Percentiles rank a stretch among this genome's conserved stretches.
These are phyloP conservation scores for Strobilomyces confusus DNA, from an alignment of 768 basidiomycete species.

Conservation along the genomic window DNA sequence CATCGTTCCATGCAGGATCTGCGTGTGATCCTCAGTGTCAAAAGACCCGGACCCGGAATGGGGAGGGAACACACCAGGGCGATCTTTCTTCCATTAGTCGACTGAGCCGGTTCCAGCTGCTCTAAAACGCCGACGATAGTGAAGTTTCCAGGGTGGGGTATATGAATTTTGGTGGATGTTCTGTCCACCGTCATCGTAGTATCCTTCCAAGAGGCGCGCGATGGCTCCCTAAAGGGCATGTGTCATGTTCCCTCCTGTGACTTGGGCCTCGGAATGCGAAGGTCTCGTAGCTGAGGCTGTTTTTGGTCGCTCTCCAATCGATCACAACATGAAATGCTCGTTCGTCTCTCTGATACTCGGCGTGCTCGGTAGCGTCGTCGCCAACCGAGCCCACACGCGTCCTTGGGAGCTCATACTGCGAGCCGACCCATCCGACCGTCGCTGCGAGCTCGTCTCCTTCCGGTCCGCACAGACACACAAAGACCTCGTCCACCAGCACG, in stretches of 20 bases:
- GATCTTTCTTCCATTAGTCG: slow-evolving; percentile 56
- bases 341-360: slow-evolving; percentile 1
- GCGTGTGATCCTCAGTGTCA: slow-evolving; percentile 17
- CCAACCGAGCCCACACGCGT: slow-evolving; percentile 65
- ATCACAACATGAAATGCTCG: slow-evolving; percentile 14
- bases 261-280: background rate
- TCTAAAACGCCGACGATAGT: slow-evolving; percentile 59
- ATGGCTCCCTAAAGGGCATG: slow-evolving; percentile 25
- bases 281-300: background rate
- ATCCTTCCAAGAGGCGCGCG: slow-evolving; percentile 2
- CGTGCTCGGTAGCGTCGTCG: slow-evolving; percentile 1
- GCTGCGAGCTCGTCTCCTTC: slow-evolving; percentile 20
- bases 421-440: slow-evolving; percentile 13
- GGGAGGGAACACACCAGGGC: slow-evolving; percentile 50
- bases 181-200: slow-evolving; percentile 22
- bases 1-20: slow-evolving; percentile 80
- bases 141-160: slow-evolving; percentile 50
- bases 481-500: slow-evolving; percentile 5
- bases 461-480: slow-evolving; percentile 21
- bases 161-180: slow-evolving; percentile 46
- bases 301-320: too few species aligned
- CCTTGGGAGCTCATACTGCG: slow-evolving; percentile 46
- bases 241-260: slow-evolving; percentile 16
- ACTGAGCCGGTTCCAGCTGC: slow-evolving; percentile 46
- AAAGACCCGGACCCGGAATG: slow-evolving; percentile 1